Conservation (phyloP, 192 early-diverging fungal species). For the Coemansia sp. region DNA sequence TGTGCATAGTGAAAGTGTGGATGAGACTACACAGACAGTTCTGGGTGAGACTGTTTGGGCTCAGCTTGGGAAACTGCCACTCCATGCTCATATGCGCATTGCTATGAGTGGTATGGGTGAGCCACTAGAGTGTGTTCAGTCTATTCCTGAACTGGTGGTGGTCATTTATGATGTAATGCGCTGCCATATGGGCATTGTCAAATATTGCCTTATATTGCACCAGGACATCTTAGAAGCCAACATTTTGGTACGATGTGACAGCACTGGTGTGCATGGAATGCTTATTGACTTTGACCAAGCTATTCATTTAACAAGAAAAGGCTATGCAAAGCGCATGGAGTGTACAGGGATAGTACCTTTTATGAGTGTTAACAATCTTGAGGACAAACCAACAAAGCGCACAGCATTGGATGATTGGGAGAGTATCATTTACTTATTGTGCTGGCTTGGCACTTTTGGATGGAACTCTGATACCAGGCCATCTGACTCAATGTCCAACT, state of each 20-base stretch:
- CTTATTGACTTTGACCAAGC: constrained; percentile 32
- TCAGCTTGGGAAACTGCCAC: constrained; percentile 2
- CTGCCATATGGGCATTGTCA: constrained; percentile 4
- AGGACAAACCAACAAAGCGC: background rate
- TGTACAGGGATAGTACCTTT: too few species aligned
- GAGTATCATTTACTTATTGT: constrained; percentile 28
- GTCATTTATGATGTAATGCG: constrained; percentile 22
- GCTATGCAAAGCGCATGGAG: too few species aligned
- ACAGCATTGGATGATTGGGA: constrained; percentile 34
- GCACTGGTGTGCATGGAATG: constrained; percentile 10
- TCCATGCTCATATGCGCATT: constrained; percentile 14
- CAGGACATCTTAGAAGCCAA: constrained; percentile 25
- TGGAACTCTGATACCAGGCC: constrained; percentile 1
- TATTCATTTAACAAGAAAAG: too few species aligned
- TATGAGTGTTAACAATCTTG: too few species aligned
- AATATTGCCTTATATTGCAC: constrained; percentile 17
- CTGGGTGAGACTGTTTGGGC: background rate
- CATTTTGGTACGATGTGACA: constrained; percentile 7
- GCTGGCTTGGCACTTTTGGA: constrained; percentile 26
- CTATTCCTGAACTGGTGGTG: constrained; percentile 13
- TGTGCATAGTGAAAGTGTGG: background rate
- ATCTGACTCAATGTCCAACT: too few species aligned
- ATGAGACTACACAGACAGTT: constrained; percentile 8
- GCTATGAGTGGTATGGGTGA: constrained; percentile 9
- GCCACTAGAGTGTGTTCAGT: constrained; percentile 9